phyloP scores from a whole-genome alignment of 345 rosid genomes.

The Pistacia integerrima region DNA sequence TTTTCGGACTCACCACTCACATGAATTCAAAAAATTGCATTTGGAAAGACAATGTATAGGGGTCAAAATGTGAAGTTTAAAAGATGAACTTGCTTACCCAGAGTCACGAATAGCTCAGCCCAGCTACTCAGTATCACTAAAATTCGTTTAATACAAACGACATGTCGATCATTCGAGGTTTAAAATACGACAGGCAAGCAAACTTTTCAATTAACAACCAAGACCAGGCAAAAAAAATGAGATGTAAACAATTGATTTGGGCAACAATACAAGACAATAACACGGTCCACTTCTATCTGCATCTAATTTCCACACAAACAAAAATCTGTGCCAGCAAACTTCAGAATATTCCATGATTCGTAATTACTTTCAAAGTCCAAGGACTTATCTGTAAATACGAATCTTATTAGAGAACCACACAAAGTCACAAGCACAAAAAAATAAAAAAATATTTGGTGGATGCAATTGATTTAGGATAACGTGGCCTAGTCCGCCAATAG shows the following conservation, averaged over 20 bases:
- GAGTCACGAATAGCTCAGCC: too few species aligned
- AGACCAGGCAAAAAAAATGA: background rate
- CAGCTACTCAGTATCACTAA: too few species aligned
- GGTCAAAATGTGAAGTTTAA: too few species aligned
- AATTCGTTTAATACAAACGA: too few species aligned
- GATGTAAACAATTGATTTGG: background rate
- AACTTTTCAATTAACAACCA: too few species aligned
- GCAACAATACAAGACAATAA: background rate
- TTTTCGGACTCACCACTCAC: too few species aligned
- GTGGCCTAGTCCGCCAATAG: constrained; percentile 48
- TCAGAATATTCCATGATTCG: constrained; percentile 31
- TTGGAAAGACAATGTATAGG: too few species aligned
- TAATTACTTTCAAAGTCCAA: background rate
- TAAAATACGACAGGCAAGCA: background rate
- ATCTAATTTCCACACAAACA: background rate
- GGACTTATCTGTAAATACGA: constrained; percentile 8
- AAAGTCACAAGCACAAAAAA: constrained; percentile 16
- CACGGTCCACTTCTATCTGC: background rate
- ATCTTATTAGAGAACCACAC: background rate
- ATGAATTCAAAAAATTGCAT: too few species aligned
- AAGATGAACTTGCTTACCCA: too few species aligned
- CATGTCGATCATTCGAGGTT: background rate
- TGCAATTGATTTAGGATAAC: constrained; percentile 69
- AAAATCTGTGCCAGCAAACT: constrained; percentile 12
- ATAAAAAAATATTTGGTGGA: constrained; percentile 53